Evolutionary conservation across 2,329 filamentous ascomycete genomes (phyloP).

Genomic region (Sclerotinia minor): DNA sequence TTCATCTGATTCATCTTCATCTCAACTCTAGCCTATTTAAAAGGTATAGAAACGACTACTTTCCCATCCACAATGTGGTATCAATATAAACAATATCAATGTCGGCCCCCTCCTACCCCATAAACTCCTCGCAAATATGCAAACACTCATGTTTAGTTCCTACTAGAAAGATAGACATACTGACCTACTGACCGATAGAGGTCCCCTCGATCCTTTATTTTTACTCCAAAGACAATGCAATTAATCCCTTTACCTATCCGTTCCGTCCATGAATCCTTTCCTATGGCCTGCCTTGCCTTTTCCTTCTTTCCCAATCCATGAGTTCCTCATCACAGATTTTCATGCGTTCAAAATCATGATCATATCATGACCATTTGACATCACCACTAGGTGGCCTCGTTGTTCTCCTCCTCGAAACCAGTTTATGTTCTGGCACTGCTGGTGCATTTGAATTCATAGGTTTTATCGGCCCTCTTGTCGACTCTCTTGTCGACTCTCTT

Average conservation of each 20-base stretch:
- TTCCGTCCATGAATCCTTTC: constrained; percentile 7
- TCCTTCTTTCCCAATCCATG: neutral
- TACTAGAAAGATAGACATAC: neutral
- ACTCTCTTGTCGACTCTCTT: no score
- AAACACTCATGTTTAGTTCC: constrained; percentile 1
- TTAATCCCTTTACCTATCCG: constrained; percentile 12
- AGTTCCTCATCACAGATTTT: neutral
- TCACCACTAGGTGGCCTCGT: constrained; percentile 39
- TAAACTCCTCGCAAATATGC: constrained; percentile 17
- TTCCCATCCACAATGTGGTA: constrained; percentile 5
- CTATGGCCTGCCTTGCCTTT: neutral
- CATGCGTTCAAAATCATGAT: neutral
- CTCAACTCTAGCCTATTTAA: constrained; percentile 6
- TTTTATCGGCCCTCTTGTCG: constrained; percentile 27
- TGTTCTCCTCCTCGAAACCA: constrained; percentile 39
- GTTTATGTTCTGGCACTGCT: constrained; percentile 33
- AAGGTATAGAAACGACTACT: neutral
- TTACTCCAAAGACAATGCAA: constrained; percentile 23
- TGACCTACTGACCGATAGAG: neutral
- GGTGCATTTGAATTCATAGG: constrained; percentile 28
- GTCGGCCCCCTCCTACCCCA: neutral
- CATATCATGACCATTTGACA: constrained; percentile 41
- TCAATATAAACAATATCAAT: constrained; percentile 13
- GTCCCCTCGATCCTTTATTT: neutral
- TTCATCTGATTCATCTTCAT: neutral